Percentiles rank a stretch among this genome's conserved stretches.
Conservation (phyloP, 2,329 filamentous ascomycete genomes). For the Mycosphaerella arachidis region DNA sequence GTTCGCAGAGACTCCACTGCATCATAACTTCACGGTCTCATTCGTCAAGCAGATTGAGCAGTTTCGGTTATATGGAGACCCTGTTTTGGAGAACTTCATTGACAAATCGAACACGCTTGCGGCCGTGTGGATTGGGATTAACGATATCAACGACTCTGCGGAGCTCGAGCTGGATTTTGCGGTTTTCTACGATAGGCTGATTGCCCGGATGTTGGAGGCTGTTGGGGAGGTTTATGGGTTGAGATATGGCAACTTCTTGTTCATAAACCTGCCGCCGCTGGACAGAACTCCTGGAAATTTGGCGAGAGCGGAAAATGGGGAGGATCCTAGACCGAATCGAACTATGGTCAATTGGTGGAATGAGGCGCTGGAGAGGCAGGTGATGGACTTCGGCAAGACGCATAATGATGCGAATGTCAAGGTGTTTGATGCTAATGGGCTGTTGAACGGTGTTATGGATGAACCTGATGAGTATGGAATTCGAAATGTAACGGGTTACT, state of each 20-base stretch:
- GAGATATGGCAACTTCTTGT: background rate
- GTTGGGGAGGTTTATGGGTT: background rate
- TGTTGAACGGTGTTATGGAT: slow-evolving; percentile 42
- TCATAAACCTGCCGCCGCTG: background rate
- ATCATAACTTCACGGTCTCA: background rate
- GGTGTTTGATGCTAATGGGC: slow-evolving; percentile 44
- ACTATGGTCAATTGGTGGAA: slow-evolving; percentile 48
- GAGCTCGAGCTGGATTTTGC: slow-evolving; percentile 44
- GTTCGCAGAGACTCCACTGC: background rate
- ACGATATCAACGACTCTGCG: slow-evolving; percentile 52
- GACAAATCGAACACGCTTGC: slow-evolving; percentile 34
- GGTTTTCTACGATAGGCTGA: slow-evolving; percentile 44
- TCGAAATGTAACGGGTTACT: slow-evolving; percentile 45
- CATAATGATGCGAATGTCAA: slow-evolving; percentile 36
- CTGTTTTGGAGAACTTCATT: background rate
- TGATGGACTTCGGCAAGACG: slow-evolving; percentile 31
- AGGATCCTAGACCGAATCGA: slow-evolving; percentile 40
- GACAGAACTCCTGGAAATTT: background rate
- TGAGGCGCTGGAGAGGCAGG: slow-evolving; percentile 34
- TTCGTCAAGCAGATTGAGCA: background rate
- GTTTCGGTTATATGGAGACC: background rate
- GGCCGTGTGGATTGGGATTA: slow-evolving; percentile 53
- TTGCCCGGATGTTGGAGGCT: slow-evolving; percentile 27
- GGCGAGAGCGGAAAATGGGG: background rate
- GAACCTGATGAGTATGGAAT: slow-evolving; percentile 40